A percentile compares a stretch with the other conserved stretches of the same genome.
These are phyloP conservation scores for Microcos paniculata DNA, from an alignment of 345 rosid genomes.

Conservation along the genomic window DNA sequence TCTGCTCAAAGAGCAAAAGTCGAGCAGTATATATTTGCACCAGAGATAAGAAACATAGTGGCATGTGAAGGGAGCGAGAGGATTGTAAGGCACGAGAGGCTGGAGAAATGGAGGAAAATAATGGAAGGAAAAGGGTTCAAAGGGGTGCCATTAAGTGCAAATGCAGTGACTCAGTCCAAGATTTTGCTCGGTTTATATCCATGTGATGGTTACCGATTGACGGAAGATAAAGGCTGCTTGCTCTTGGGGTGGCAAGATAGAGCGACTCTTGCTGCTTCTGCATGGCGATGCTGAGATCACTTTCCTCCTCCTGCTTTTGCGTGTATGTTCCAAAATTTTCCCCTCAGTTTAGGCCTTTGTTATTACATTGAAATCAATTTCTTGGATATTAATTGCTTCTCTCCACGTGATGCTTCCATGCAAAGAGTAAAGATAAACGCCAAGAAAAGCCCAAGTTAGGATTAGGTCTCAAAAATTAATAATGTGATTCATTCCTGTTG, in stretches of 20 bases:
- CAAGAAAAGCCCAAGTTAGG: conserved; percentile 2
- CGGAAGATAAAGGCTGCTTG: conserved; percentile 73
- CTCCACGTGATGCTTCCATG: neutral
- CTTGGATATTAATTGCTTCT: neutral
- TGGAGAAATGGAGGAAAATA: conserved; percentile 64
- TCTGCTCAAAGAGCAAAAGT: conserved; percentile 64
- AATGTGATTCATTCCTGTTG: neutral
- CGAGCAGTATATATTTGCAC: conserved; percentile 61
- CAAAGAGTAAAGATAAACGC: conserved; percentile 1
- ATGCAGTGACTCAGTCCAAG: conserved; percentile 68
- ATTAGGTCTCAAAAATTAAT: conserved; percentile 1
- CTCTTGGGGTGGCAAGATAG: conserved; percentile 72
- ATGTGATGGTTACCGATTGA: conserved; percentile 64
- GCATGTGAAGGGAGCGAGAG: conserved; percentile 63
- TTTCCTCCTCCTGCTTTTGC: neutral
- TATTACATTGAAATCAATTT: neutral
- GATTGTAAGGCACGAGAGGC: conserved; percentile 59
- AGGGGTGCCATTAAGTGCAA: conserved; percentile 53
- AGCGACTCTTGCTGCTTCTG: conserved; percentile 61
- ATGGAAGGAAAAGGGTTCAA: conserved; percentile 70
- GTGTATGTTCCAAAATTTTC: neutral
- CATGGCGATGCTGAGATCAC: conserved; percentile 50
- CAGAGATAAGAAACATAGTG: conserved; percentile 61
- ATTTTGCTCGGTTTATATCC: conserved; percentile 56
- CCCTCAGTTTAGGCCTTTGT: neutral